Base-by-base conservation (phyloP, 495 filamentous ascomycete genomes). In the Tetracladium marchalianum region DNA sequence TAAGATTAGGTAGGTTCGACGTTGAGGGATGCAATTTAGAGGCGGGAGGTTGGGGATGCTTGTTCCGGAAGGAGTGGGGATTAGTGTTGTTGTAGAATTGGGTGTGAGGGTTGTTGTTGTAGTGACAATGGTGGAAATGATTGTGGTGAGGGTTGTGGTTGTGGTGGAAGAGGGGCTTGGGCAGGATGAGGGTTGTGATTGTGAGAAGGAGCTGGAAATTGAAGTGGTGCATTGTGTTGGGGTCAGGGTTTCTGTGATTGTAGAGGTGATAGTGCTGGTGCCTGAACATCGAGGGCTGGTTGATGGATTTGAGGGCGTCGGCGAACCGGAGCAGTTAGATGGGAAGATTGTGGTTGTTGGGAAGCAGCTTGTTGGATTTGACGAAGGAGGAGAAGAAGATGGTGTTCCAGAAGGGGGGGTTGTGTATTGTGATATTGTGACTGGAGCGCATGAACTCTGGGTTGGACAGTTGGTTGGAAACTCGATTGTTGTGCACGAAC, bases 1-100 rank as follows among this genome's bases (percentile, higher is more conserved):
- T 13, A 51, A 42, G 16, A 51, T 39, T 6, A 51, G 16, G n/a
- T 32, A 51, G 15, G 39, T 27, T 6, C 37, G 41, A 5, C 22
- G 19, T 39, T 34, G 17, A 35, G 33, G 38, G 11, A 22, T 9
- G 35, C 12, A 18, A 1, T 2, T 27, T 5, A 31, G 13, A 4
- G 37, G 13, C 36, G 7, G 6, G 19, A 11, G 15, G 16, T 24
- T 4, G 18, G 43, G 8, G 12, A 35, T 13, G 43, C 33, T 38
- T 10, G 31, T 16, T 19, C 12, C 19, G 15, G 33, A 39, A 34
- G 18, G n/a, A 13, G 24, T 27, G 18, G n/a, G 24, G 17, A 18
- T 31, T 3, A 18, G 1, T 5, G 41, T 43, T 9, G 32, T 33
- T 32, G 41, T 34, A 22, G 15, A 43, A n/a, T n/a, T 12, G 41